These are phyloP conservation scores for Wilcoxina mikolae DNA, from an alignment of 495 filamentous ascomycete genomes.

Conservation along the genomic window DNA sequence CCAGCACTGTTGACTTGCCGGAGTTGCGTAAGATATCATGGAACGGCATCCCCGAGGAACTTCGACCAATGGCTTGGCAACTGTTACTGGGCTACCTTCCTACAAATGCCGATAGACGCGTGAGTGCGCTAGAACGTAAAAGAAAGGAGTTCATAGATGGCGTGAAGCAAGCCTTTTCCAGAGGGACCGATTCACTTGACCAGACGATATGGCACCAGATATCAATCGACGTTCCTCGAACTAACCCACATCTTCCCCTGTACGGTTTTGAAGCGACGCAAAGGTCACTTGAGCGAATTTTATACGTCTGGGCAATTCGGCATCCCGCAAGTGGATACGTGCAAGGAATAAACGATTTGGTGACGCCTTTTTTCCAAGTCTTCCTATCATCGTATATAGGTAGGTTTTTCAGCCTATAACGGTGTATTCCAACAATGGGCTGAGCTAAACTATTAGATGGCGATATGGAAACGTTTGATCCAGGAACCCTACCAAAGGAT, in stretches of 20 bases:
- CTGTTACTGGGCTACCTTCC: conserved; percentile 88
- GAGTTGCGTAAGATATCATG: conserved; percentile 77
- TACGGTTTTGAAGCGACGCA: conserved; percentile 96
- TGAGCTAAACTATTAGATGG: conserved; percentile 16
- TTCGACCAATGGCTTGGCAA: conserved; percentile 97
- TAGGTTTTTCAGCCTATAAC: conserved; percentile 8
- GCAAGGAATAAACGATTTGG: conserved; percentile 95
- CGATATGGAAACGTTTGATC: conserved; percentile 41
- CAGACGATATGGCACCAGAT: conserved; percentile 98
- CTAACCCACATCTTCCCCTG: conserved; percentile 85
- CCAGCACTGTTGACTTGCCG: conserved; percentile 67
- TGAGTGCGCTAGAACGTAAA: conserved; percentile 83
- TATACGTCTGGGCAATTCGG: conserved; percentile 94
- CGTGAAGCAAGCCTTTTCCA: conserved; percentile 84
- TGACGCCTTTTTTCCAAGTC: conserved; percentile 95
- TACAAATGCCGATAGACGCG: conserved; percentile 79
- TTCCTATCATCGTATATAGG: conserved; percentile 82
- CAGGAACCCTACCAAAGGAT: conserved; percentile 74
- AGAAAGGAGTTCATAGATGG: conserved; percentile 94
- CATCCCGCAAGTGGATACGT: conserved; percentile 97
- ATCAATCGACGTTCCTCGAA: conserved; percentile 93
- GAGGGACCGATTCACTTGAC: conserved; percentile 57
- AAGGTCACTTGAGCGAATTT: conserved; percentile 76
- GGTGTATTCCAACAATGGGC: background rate
- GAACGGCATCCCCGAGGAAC: conserved; percentile 87